These are phyloP conservation scores for Polyporus arcularius DNA, from an alignment of 768 basidiomycete species.

Conservation along the genomic window DNA sequence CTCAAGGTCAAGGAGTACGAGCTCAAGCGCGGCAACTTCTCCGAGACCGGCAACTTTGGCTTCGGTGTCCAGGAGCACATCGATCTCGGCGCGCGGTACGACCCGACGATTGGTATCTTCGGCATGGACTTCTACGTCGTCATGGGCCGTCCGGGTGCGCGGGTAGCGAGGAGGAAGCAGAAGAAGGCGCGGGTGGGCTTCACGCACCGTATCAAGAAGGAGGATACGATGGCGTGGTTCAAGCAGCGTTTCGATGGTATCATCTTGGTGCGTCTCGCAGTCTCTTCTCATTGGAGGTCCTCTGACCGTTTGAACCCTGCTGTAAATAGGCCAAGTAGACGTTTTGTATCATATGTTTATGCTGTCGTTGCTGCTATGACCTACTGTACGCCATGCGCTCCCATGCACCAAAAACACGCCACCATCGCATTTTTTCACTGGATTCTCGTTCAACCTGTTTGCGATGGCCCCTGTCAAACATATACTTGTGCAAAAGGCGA, in stretches of 20 bases:
- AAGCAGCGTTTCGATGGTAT: constrained; percentile 99
- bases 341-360: constrained; percentile 22
- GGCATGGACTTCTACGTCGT: constrained; percentile 99
- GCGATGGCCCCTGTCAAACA: not conserved
- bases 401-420: constrained; percentile 26
- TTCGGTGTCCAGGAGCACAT: constrained; percentile 99
- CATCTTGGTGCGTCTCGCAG: constrained; percentile 67
- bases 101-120: constrained; percentile 98
- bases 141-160: constrained; percentile 94
- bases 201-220: constrained; percentile 89
- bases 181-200: constrained; percentile 86
- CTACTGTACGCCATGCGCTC: constrained; percentile 32
- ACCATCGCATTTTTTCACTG: constrained; percentile 22
- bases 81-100: constrained; percentile 97
- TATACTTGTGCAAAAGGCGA: not conserved
- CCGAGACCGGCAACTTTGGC: constrained; percentile 98
- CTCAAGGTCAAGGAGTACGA: constrained; percentile 99
- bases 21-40: constrained; percentile 95
- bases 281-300: not conserved
- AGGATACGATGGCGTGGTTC: constrained; percentile 98
- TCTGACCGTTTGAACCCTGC: not conserved
- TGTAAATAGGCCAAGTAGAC: constrained; percentile 25
- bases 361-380: constrained; percentile 30
- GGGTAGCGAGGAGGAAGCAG: constrained; percentile 89
- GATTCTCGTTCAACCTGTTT: constrained; percentile 3